phyloP scores from a whole-genome alignment of 768 basidiomycete genomes.

The Russula abietina region DNA sequence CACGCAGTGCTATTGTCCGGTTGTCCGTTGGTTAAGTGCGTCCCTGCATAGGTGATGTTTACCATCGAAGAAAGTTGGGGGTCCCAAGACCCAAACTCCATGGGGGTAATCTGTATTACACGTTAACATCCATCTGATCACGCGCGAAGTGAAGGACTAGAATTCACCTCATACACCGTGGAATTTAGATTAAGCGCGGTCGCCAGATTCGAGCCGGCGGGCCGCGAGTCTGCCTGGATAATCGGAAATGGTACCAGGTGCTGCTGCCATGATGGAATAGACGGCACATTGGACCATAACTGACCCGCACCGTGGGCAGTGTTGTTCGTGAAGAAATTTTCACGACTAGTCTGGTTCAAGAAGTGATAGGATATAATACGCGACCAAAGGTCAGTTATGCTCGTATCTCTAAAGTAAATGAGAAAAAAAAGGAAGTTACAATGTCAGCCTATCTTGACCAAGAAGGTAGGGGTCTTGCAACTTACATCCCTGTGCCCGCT shows the following conservation, averaged over 20 bases:
- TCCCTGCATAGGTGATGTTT: constrained; percentile 59
- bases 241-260: constrained; percentile 60
- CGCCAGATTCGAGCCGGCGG: constrained; percentile 40
- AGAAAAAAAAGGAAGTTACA: background rate
- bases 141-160: background rate
- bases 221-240: constrained; percentile 50
- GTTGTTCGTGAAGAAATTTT: constrained; percentile 55
- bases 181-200: constrained; percentile 37
- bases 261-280: constrained; percentile 46
- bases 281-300: constrained; percentile 55
- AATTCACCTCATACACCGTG: constrained; percentile 53
- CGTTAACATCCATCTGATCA: constrained; percentile 5
- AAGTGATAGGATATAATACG: constrained; percentile 71
- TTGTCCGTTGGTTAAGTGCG: constrained; percentile 51
- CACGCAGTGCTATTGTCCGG: constrained; percentile 54
- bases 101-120: constrained; percentile 43
- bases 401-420: constrained; percentile 46
- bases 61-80: constrained; percentile 64
- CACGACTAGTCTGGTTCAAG: constrained; percentile 53
- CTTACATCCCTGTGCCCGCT: constrained; percentile 49
- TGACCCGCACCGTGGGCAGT: constrained; percentile 65
- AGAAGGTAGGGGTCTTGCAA: constrained; percentile 9
- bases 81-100: constrained; percentile 71
- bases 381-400: constrained; percentile 58
- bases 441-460: background rate